Evolutionary conservation across 1,284 basidiomycete species (phyloP).

Genomic region (Fereydounia khargensis): DNA sequence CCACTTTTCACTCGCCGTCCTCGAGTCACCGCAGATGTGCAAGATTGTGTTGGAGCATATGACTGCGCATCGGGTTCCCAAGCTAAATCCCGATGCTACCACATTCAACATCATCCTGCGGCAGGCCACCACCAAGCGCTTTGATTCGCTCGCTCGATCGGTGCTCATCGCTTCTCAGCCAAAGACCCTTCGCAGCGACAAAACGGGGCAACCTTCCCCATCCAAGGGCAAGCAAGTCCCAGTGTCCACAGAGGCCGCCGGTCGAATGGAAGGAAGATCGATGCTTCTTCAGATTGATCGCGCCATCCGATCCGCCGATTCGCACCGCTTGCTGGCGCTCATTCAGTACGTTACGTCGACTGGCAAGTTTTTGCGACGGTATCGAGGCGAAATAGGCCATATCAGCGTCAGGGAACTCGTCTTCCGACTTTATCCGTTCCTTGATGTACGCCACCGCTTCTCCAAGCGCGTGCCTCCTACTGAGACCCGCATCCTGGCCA

Average conservation of each 20-base stretch:
- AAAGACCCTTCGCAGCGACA: too few species aligned
- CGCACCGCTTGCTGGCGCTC: conserved; percentile 21
- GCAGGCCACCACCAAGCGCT: conserved; percentile 27
- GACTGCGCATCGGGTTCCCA: conserved; percentile 16
- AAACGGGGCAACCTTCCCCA: too few species aligned
- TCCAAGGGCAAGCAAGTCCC: too few species aligned
- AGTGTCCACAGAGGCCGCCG: too few species aligned
- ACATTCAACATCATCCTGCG: conserved; percentile 34
- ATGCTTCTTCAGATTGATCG: conserved; percentile 23
- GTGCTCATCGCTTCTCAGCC: conserved; percentile 4
- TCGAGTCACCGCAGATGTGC: conserved; percentile 16
- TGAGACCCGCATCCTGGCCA: too few species aligned
- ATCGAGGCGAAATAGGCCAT: conserved; percentile 17
- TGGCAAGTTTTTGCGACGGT: conserved; percentile 14
- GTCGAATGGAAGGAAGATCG: too few species aligned
- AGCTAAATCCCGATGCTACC: conserved; percentile 20
- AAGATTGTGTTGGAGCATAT: conserved; percentile 27
- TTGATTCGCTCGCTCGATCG: conserved; percentile 9
- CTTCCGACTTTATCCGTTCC: conserved; percentile 27
- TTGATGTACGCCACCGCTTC: too few species aligned
- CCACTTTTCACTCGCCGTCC: conserved; percentile 16
- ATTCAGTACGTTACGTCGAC: conserved; percentile 23
- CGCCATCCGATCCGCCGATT: conserved; percentile 18
- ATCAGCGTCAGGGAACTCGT: conserved; percentile 16
- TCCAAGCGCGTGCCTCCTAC: too few species aligned